phyloP scores from a whole-genome alignment of 148 eudicot genomes.

The Rhododendron ovatum region DNA sequence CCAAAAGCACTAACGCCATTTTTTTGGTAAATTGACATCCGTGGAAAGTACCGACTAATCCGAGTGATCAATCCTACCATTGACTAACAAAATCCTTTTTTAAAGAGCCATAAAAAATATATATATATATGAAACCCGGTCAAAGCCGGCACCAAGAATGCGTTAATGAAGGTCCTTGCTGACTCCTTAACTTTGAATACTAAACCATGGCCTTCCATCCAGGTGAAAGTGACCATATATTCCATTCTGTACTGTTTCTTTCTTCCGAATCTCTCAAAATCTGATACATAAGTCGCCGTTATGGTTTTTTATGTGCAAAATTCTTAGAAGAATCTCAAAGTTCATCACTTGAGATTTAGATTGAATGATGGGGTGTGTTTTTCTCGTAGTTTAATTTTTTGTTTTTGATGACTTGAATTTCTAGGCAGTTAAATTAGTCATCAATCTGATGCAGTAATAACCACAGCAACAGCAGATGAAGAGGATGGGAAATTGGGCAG shows the following conservation, averaged over 20 bases:
- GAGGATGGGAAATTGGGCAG: no score
- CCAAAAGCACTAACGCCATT: no score
- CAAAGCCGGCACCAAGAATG: no score
- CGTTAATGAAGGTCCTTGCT: no score
- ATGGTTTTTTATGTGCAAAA: not conserved
- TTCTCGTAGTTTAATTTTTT: not conserved
- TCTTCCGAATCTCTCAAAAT: not conserved
- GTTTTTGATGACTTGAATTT: not conserved
- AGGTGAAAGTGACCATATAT: no score
- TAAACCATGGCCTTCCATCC: not conserved
- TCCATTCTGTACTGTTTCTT: not conserved
- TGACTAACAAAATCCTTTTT: no score
- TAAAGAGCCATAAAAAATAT: no score
- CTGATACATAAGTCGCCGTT: no score
- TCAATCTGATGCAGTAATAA: not conserved
- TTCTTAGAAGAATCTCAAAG: not conserved
- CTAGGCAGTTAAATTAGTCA: not conserved
- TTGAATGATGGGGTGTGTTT: not conserved
- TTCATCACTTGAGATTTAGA: not conserved
- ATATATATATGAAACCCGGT: no score
- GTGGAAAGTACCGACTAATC: no score
- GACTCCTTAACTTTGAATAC: not conserved
- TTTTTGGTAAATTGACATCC: no score
- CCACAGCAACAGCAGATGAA: not conserved
- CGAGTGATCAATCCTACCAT: no score